phyloP scores from a whole-genome alignment of 352 stramenopile genomes.

The Phytophthora kernoviae region DNA sequence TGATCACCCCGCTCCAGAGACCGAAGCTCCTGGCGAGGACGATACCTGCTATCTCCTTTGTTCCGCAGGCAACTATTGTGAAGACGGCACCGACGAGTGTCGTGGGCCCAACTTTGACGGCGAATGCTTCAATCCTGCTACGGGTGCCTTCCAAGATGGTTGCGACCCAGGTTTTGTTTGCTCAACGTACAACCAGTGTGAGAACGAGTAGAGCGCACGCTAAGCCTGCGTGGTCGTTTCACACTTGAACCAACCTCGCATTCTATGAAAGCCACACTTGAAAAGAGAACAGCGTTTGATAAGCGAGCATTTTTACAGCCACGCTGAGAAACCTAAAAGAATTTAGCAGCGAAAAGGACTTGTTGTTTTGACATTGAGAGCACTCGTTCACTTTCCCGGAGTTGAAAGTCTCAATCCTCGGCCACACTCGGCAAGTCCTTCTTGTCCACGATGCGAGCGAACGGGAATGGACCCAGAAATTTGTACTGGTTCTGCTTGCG shows the following conservation, averaged over 20 bases:
- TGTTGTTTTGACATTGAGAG: neutral
- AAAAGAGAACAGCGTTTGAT: too few species aligned
- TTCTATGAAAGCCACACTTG: too few species aligned
- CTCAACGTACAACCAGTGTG: conserved; percentile 21
- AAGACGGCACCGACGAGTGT: conserved; percentile 20
- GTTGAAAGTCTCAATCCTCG: neutral
- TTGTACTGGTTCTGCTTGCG: conserved; percentile 68
- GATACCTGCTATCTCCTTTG: conserved; percentile 17
- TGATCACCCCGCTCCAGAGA: conserved; percentile 4
- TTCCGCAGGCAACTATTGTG: conserved; percentile 30
- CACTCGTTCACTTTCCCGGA: neutral
- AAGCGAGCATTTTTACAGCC: too few species aligned
- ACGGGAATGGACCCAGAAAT: conserved; percentile 73
- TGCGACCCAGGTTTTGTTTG: conserved; percentile 31
- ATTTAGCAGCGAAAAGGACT: too few species aligned
- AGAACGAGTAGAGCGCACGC: conserved; percentile 9
- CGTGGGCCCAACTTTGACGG: conserved; percentile 15
- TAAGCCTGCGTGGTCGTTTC: neutral
- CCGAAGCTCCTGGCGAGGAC: conserved; percentile 11
- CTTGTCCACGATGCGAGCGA: conserved; percentile 58
- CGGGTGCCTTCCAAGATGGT: conserved; percentile 15
- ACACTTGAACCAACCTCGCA: neutral
- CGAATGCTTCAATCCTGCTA: conserved; percentile 33
- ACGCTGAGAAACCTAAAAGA: too few species aligned
- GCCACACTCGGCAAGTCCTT: conserved; percentile 34